Base-by-base conservation (phyloP, 2,329 filamentous ascomycete genomes). In the Aspergillus candidus region DNA sequence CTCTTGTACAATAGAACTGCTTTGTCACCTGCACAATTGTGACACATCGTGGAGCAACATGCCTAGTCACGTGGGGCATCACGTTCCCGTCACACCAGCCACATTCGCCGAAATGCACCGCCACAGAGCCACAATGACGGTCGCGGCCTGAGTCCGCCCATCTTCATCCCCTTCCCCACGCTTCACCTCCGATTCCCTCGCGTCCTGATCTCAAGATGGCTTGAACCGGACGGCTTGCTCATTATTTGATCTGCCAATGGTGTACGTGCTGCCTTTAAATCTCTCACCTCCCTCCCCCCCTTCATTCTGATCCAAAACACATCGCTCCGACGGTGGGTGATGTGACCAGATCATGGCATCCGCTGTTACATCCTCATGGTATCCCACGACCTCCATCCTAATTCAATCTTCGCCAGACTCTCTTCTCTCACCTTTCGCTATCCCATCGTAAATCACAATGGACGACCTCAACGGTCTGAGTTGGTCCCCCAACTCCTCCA, bases 391-490 rank as follows among this genome's bases (percentile, higher is more conserved):
- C 35, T 44, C 49, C 41, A 43, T 53, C 54, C 57, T 57, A 50
- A 53, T 48, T 18, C 43, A 35, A 48, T 40, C 31, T 39, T 42
- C 50, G 8, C 51, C 51, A 56, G 52, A 57, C 52, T 41, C 38
- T 44, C 38, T n/a, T 38, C n/a, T 38, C 39, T 42, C 36, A 38
- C 34, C 43, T 42, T 38, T 44, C 22, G 32, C 38, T 34, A 44
- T 46, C 38, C 34, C 13, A 52, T 47, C 50, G 48, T 43, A 42
- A 14, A 52, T 47, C 49, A 48, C 44, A 42, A 74, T 74, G 72
- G 71, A 74, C 40, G 72, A 74, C 50, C 61, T 74, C 32, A 69
- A 63, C 44, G 70, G 71, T 41, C 55, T 74, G 52, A 67, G 62
- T 52, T 74, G 71, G 71, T 65, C 56, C 35, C 59, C 66, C 49